A percentile compares a stretch with the other conserved stretches of the same genome.
Evolutionary conservation across 164 flowering plant genomes (phyloP).

Genomic region (Dillenia suffruticosa): DNA sequence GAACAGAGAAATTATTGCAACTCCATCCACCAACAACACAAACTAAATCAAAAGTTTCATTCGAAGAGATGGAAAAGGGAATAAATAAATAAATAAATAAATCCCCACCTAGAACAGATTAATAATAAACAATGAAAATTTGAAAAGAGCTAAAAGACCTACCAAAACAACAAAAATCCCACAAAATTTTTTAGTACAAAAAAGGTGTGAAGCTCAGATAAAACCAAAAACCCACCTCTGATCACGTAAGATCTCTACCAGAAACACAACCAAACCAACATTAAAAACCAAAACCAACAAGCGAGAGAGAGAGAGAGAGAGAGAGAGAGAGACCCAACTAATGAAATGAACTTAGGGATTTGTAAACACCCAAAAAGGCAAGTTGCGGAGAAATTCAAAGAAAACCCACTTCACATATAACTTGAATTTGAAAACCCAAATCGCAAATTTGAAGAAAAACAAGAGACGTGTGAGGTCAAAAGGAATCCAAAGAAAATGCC

Average conservation of each 20-base stretch:
- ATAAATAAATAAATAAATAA: no score
- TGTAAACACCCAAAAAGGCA: background rate
- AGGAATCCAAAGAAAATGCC: slow-evolving; percentile 27
- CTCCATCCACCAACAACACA: slow-evolving; percentile 8
- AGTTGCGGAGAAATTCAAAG: slow-evolving; percentile 7
- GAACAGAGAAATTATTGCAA: slow-evolving; percentile 5
- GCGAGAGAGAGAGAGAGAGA: slow-evolving; percentile 10
- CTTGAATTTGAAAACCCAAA: slow-evolving; percentile 17
- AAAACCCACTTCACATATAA: slow-evolving; percentile 16
- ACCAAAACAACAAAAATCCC: slow-evolving; percentile 6
- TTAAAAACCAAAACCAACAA: slow-evolving; percentile 10
- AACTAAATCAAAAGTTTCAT: background rate
- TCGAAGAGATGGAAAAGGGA: background rate
- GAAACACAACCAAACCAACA: slow-evolving; percentile 31
- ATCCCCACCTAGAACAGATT: no score
- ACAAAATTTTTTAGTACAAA: background rate
- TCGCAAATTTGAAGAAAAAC: background rate
- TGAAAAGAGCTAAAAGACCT: background rate
- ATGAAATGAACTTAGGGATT: slow-evolving; percentile 9
- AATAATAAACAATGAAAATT: background rate
- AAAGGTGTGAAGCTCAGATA: slow-evolving; percentile 8
- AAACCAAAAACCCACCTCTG: slow-evolving; percentile 18
- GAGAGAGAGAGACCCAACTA: slow-evolving; percentile 18
- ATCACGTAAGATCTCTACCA: slow-evolving; percentile 35
- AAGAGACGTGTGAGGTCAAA: slow-evolving; percentile 17